These are phyloP conservation scores for Phalaenopsis hybrid DNA, from an alignment of 116 monocot genomes.

Conservation along the genomic window DNA sequence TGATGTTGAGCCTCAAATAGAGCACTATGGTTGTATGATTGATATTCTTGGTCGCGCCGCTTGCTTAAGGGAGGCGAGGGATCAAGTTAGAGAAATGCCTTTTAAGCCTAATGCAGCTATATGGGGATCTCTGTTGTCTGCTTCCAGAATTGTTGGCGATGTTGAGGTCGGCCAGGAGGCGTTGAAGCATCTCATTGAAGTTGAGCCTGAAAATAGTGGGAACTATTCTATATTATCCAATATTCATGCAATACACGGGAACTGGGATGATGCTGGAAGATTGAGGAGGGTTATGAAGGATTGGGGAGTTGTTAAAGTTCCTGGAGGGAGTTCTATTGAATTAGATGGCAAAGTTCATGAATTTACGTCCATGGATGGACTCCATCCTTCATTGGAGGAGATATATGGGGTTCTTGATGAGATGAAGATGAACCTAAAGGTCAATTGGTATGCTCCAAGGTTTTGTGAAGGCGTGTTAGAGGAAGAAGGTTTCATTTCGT, in stretches of 20 bases:
- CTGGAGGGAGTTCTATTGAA: conserved; percentile 66
- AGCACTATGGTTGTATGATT: conserved; percentile 67
- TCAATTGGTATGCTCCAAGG: conserved; percentile 16
- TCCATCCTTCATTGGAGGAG: conserved; percentile 40
- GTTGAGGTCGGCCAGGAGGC: conserved; percentile 45
- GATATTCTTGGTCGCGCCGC: conserved; percentile 76
- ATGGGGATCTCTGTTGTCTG: conserved; percentile 65
- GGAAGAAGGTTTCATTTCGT: conserved; percentile 7
- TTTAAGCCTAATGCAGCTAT: conserved; percentile 54
- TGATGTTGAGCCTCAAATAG: conserved; percentile 43
- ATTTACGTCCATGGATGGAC: conserved; percentile 51
- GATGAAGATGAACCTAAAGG: conserved; percentile 38
- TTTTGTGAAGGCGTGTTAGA: conserved; percentile 9
- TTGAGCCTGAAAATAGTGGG: conserved; percentile 63
- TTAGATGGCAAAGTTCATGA: conserved; percentile 58
- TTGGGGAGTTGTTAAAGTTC: conserved; percentile 31
- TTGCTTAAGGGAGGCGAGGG: conserved; percentile 32
- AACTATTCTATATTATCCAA: conserved; percentile 60
- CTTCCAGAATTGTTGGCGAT: conserved; percentile 34
- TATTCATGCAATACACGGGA: conserved; percentile 38
- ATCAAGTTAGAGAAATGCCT: conserved; percentile 44
- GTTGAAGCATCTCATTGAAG: conserved; percentile 47
- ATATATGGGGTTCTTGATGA: conserved; percentile 35
- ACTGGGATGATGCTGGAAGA: conserved; percentile 41
- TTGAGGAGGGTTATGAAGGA: conserved; percentile 59